Evolutionary conservation across 208 protist species (phyloP), one percentile per base, ranked within the genome.

Genomic region (Leishmania tarentolae): DNA sequence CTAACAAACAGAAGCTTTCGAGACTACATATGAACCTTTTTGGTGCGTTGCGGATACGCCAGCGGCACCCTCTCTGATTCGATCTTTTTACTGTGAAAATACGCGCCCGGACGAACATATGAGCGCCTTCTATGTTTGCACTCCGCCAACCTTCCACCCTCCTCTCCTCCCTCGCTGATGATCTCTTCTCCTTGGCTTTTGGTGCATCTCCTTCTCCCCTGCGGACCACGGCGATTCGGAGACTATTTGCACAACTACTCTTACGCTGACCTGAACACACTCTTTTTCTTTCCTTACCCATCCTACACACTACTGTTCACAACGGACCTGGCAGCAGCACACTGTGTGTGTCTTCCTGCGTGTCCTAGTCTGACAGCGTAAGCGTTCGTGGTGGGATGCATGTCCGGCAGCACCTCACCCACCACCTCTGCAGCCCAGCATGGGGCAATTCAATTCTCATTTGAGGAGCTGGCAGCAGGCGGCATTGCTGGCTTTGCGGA

Each of bases 401-500:
- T 85, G 81, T 42, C 68, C n/a, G 76, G 70, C 76, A 66, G 65
- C 76, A 78, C 75, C 4, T 63, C 76, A 5, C 50, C 59, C 21
- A 47, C 61, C 63, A 79, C 46, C 28, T 82, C 78, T 7, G 78
- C 75, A 47, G 72, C 40, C 53, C 50, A 76, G n/a, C 79, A 79
- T 75, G 79, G 81, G 50, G 42, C 75, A 3, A 78, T 95, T 35
- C 87, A 87, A 44, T 81, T 96, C 72, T 85, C 86, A 17, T 50
- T 79, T 37, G 56, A 75, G 37, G 92, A 97, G 75, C 73, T 98
- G 31, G 53, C 94, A 0, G 94, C 96, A 17, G 97, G 97, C 3
- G 90, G 91, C 17, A 78, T 87, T 19, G 96, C 97, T 1, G 97
- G 97, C 31, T 94, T 98, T 68, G 77, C 90, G 1, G 96, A 99